These are phyloP conservation scores for Puccinellia tenuiflora DNA, from an alignment of 176 grass and related monocot genomes.

Conservation along the genomic window DNA sequence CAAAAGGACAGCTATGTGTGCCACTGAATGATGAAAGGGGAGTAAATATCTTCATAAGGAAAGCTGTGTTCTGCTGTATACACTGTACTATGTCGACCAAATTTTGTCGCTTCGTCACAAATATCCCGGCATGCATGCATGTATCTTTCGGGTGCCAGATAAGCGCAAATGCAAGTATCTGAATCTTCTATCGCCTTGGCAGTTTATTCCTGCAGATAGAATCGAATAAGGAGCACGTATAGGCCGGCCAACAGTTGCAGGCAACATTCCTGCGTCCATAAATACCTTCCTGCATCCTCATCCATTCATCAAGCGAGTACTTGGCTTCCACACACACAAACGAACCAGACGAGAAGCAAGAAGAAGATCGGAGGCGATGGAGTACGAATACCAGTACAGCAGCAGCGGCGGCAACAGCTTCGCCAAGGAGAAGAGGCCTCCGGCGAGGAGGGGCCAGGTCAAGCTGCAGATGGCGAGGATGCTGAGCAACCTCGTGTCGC, in stretches of 20 bases:
- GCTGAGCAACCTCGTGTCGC: conserved; percentile 12
- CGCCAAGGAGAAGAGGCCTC: conserved; percentile 38
- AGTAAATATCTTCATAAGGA: neutral
- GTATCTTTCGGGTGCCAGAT: neutral
- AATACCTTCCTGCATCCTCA: neutral
- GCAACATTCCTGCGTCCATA: neutral
- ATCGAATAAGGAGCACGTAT: neutral
- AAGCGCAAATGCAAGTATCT: neutral
- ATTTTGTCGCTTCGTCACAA: neutral
- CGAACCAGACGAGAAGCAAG: neutral
- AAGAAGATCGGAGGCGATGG: neutral
- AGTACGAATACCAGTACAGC: conserved; percentile 8
- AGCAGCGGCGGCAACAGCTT: neutral
- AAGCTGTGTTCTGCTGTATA: neutral
- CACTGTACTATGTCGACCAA: neutral
- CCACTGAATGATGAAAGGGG: too few relatives aligned
- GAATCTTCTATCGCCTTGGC: neutral
- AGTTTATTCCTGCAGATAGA: neutral
- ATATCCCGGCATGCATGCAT: neutral
- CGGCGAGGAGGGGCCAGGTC: conserved; percentile 28
- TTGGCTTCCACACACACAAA: neutral
- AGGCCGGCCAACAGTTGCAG: neutral
- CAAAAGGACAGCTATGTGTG: too few relatives aligned
- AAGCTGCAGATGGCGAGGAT: conserved; percentile 28
- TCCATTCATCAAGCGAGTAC: neutral